Evolutionary conservation across 768 basidiomycete species (phyloP), one percentile per base, ranked within the genome.

Genomic region (Termitomyces sp.): DNA sequence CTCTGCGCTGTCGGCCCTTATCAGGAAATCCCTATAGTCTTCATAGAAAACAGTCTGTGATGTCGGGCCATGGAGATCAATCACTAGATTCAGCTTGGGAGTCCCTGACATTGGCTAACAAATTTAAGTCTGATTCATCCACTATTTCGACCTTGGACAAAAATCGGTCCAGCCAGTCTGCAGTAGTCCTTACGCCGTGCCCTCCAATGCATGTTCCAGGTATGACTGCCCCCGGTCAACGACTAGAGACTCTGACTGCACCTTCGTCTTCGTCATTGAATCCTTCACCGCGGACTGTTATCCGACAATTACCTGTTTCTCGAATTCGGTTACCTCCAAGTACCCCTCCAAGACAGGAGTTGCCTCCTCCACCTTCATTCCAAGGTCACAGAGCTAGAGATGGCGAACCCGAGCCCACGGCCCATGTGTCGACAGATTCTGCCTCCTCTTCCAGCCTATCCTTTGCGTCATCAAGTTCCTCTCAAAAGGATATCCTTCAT

Each of bases 281-380:
- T 22, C 58, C 54, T 58, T 65, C 71, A 19, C 67, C 72, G 19
- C 72, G 70, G 37, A 65, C 71, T 40, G 62, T 80, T 35, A 63
- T 73, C 42, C 76, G 79, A 8, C 75, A 77, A 60, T 58, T 69
- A 17, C 79, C 81, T 32, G 48, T 69, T 32, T 75, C 77, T 41
- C 74, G 76, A 30, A 57, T 77, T 34, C 67, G 72, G 38, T 61
- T 66, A 22, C 79, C 79, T 9, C 76, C 76, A 9, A 74, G 69
- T 53, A 76, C 81, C 3, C 82, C 81, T 41, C 82, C 82, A 10
- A 71, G 66, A 14, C 74, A 77, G 10, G 67, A 70, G 45, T 68
- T 82, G 30, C 82, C 82, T 42, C 67, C 72, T 10, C 77, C 78
- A 37, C 81, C 80, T 21, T 58, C 61, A n/a, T 21, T 40, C 5